phyloP scores from a whole-genome alignment of 306 rosid genomes.

The Prunus kanzakura region DNA sequence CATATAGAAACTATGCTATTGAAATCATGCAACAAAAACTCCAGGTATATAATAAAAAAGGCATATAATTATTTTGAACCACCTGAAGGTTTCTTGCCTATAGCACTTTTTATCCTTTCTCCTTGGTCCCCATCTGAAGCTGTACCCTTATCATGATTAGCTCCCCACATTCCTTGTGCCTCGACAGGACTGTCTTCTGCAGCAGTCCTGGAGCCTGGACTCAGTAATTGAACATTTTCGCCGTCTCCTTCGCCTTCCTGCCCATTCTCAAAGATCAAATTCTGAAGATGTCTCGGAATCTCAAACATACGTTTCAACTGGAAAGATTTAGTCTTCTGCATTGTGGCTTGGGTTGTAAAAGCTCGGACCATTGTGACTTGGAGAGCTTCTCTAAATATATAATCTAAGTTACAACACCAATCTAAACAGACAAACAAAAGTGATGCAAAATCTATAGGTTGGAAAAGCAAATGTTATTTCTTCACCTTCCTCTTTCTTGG shows the following conservation, averaged over 20 bases:
- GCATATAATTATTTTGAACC: too few relatives aligned
- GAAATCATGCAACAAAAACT: background rate
- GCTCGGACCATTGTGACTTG: constrained; percentile 62
- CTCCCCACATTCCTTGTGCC: constrained; percentile 14
- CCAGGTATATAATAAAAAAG: too few relatives aligned
- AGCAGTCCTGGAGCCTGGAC: constrained; percentile 18
- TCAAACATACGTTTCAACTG: constrained; percentile 68
- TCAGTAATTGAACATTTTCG: constrained; percentile 24
- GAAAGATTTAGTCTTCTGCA: constrained; percentile 71
- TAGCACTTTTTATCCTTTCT: constrained; percentile 16
- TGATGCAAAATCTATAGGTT: background rate
- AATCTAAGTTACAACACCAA: constrained; percentile 16
- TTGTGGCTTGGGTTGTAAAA: constrained; percentile 35
- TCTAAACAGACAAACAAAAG: constrained; percentile 14
- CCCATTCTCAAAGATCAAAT: constrained; percentile 40
- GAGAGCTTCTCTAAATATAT: constrained; percentile 5
- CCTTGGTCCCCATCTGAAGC: constrained; percentile 11
- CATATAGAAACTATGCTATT: background rate
- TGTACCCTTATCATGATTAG: constrained; percentile 18
- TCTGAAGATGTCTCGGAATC: constrained; percentile 46
- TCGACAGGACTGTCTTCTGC: constrained; percentile 16
- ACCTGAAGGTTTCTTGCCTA: constrained; percentile 47
- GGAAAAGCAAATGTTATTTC: background rate
- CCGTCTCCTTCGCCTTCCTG: constrained; percentile 26
- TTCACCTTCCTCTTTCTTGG: constrained; percentile 17